A percentile compares a stretch with the other conserved stretches of the same genome.
phyloP scores from a whole-genome alignment of 1,284 basidiomycete genomes.

The Microbotryum violaceum region DNA sequence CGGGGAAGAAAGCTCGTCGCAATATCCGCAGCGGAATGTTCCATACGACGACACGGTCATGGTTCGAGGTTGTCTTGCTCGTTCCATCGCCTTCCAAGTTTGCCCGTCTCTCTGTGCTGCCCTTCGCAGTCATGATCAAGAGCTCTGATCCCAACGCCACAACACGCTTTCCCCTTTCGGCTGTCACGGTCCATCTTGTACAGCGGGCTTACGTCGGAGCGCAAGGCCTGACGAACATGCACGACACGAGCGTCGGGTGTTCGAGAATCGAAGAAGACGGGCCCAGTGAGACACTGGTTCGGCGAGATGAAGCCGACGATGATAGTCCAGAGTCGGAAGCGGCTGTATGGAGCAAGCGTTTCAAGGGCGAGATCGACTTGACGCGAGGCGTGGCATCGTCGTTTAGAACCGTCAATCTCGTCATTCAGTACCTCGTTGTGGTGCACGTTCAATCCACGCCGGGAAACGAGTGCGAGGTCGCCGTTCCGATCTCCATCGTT shows the following conservation, averaged over 20 bases:
- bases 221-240: slow-evolving; percentile 7
- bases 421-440: slow-evolving; percentile 38
- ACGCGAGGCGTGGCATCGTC: neutral
- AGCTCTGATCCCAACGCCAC: slow-evolving; percentile 11
- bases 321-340: no score
- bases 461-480: slow-evolving; percentile 13
- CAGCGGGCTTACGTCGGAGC: slow-evolving; percentile 21
- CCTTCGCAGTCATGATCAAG: slow-evolving; percentile 4
- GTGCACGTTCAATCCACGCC: slow-evolving; percentile 36
- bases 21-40: slow-evolving; percentile 10
- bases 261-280: no score
- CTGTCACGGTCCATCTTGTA: slow-evolving; percentile 14
- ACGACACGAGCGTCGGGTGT: no score
- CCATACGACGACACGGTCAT: neutral
- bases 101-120: slow-evolving; percentile 9
- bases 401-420: slow-evolving; percentile 36
- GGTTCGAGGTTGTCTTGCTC: slow-evolving; percentile 13
- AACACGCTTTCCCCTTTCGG: slow-evolving; percentile 5
- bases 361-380: neutral
- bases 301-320: no score
- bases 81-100: slow-evolving; percentile 11
- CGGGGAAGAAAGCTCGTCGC: slow-evolving; percentile 14
- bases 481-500: no score
- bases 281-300: no score
- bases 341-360: no score